Evolutionary conservation across 129 eudicot species (phyloP), one percentile per base, ranked within the genome.

Genomic region (Cynara cardunculus): DNA sequence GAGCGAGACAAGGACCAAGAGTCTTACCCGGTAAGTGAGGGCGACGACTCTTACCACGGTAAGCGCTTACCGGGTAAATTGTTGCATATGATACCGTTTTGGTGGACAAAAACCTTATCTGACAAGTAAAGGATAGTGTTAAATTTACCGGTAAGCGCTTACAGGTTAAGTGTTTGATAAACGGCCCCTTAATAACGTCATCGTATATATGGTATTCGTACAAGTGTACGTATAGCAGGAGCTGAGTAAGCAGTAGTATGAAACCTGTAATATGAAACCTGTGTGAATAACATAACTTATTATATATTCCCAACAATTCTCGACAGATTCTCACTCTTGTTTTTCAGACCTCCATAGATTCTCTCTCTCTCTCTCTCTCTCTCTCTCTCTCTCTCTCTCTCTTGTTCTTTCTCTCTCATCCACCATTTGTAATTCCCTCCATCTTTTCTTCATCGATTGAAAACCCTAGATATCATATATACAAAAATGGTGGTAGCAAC

Each of bases 401-500:
- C 44, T 19, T 14, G 18, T n/a, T 5, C 25, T 68, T 26, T 31
- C 16, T 68, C 35, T 31, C 32, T 27, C 72, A 68, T 26, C 19
- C 32, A 46, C 59, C 59, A 46, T 46, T 46, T 46, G 59, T 46
- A 46, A 46, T 7, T 46, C 59, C 19, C 19, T 14, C 59, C 19
- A 14, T 14, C 16, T 46, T 5, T 46, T 46, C 59, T 46, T 46
- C 59, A 46, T 3, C 9, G 14, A 70, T 30, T 49, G n/a, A 32
- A 34, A 70, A 30, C 74, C 25, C 30, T 70, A 30, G 9, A 22
- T 31, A 10, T 22, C 74, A 7, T 28, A 70, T 46, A 14, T 13
- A 13, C 1, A 41, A 16, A 53, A 34, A 88, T 86, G 92, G 89
- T 88, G 74, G 80, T 83, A 27, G 86, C 86, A 28, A 71, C 70